Conservation (phyloP, 441 rosid genomes). For the Isatis lusitanica region DNA sequence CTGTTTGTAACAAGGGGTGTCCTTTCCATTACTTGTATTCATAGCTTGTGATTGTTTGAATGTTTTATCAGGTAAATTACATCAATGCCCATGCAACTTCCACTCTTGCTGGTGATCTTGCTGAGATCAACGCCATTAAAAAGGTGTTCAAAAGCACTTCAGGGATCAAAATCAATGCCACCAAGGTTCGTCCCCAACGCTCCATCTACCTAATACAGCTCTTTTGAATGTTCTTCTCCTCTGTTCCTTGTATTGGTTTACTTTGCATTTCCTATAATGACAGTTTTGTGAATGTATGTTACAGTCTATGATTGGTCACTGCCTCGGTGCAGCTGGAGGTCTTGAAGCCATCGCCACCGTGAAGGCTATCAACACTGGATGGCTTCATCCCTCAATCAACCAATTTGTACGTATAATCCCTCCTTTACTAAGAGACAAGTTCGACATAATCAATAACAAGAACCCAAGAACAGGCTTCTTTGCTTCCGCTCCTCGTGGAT, state of each 20-base stretch:
- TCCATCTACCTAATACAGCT: slow-evolving; percentile 10
- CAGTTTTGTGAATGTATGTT: slow-evolving; percentile 20
- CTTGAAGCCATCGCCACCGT: slow-evolving; percentile 90
- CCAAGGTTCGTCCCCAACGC: slow-evolving; percentile 59
- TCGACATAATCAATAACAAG: neutral
- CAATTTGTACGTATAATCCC: slow-evolving; percentile 70
- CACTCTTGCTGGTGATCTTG: slow-evolving; percentile 93
- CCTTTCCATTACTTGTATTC: neutral
- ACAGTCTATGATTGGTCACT: slow-evolving; percentile 98
- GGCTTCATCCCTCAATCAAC: slow-evolving; percentile 93
- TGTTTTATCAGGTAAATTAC: slow-evolving; percentile 73
- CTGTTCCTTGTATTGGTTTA: slow-evolving; percentile 6
- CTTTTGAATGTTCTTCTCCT: neutral
- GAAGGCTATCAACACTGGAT: slow-evolving; percentile 91
- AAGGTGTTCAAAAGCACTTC: slow-evolving; percentile 85
- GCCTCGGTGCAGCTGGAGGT: slow-evolving; percentile 99
- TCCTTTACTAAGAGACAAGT: neutral
- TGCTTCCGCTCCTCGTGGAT: neutral
- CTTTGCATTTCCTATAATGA: slow-evolving; percentile 21
- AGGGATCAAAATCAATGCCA: slow-evolving; percentile 89
- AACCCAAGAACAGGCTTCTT: neutral
- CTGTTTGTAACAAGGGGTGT: neutral
- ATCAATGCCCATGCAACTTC: slow-evolving; percentile 98
- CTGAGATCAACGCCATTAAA: slow-evolving; percentile 92
- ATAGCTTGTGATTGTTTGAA: neutral